Evolutionary conservation across 2,329 filamentous ascomycete species (phyloP), one percentile per base, ranked within the genome.

Genomic region (Aspergillus pseudoglaucus): DNA sequence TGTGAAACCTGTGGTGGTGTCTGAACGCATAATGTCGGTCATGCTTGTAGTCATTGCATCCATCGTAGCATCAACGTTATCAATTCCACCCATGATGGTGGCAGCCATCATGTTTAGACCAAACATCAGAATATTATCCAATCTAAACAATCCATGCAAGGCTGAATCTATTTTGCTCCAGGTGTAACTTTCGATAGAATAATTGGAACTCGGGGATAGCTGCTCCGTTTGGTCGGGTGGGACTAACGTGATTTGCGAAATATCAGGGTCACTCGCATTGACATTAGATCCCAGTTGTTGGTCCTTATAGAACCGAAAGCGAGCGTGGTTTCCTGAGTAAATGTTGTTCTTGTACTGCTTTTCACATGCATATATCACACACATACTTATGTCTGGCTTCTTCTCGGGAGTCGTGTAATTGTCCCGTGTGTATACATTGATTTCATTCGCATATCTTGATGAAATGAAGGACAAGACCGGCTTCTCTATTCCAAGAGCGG

Each of bases 11-110:
- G 47, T 33, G 7, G 6, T 12, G 35, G 6, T 12, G 39, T 57
- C 60, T 3, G 40, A 5, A 12, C 53, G 54, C 7, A 57, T 40
- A 22, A 14, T n/a, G 37, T 55, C 42, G 4, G 54, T 57, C 20
- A 57, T 41, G 25, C 53, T 57, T 2, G 46, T 54, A 25, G 49
- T 27, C 54, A 56, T 49, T 20, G 32, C 35, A 4, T 45, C 39
- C n/a, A 52, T 10, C 6, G 42, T 7, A 14, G 46, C 25, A 25
- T 17, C 47, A 25, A 51, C 18, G 18, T 52, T 41, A 10, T 17
- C n/a, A 4, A 3, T 12, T 5, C 32, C n/a, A 9, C 35, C 35
- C 14, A 47, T 37, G 23, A 37, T 35, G 18, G 38, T 32, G 22
- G 22, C 22, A 22, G 22, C 22, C 22, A 22, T 22, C 22, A 22